A percentile compares a stretch with the other conserved stretches of the same genome.
These are phyloP conservation scores for Podospora conica DNA, from an alignment of 495 filamentous ascomycete species.

Conservation along the genomic window DNA sequence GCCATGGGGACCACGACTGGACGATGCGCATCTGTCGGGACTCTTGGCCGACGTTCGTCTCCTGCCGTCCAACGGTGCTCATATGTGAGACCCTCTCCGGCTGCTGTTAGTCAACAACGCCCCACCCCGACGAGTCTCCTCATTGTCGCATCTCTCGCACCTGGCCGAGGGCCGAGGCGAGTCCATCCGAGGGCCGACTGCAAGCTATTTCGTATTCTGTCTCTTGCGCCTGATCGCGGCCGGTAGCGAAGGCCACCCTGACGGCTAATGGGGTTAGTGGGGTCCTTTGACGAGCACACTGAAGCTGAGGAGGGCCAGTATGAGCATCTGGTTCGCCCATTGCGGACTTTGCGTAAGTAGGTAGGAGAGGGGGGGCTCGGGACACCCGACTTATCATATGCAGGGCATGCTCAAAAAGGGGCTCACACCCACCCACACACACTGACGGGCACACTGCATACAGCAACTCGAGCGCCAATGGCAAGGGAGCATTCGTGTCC, in stretches of 20 bases:
- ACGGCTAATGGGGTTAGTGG: not conserved
- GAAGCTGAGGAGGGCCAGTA: not conserved
- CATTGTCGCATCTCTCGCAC: not conserved
- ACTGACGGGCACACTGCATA: not conserved
- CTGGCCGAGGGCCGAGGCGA: not conserved
- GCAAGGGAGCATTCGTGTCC: not conserved
- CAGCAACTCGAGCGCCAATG: not conserved
- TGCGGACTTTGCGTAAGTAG: not conserved
- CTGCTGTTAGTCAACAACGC: not conserved
- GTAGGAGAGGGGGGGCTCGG: not conserved
- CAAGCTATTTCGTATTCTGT: not conserved
- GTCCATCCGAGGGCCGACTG: not conserved
- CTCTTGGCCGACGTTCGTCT: not conserved
- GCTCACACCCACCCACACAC: not conserved
- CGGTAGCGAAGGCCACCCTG: not conserved
- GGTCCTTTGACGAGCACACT: not conserved
- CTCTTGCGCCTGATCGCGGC: not conserved
- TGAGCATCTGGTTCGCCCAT: not conserved
- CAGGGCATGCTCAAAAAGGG: not conserved
- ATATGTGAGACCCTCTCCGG: not conserved
- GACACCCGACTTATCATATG: not conserved
- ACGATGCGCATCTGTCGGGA: not conserved
- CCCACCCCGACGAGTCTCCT: not conserved
- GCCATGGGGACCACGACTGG: not conserved
- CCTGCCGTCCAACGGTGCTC: not conserved